phyloP scores from a whole-genome alignment of 2,329 filamentous ascomycete genomes.

The Pyrenochaeta sp. region DNA sequence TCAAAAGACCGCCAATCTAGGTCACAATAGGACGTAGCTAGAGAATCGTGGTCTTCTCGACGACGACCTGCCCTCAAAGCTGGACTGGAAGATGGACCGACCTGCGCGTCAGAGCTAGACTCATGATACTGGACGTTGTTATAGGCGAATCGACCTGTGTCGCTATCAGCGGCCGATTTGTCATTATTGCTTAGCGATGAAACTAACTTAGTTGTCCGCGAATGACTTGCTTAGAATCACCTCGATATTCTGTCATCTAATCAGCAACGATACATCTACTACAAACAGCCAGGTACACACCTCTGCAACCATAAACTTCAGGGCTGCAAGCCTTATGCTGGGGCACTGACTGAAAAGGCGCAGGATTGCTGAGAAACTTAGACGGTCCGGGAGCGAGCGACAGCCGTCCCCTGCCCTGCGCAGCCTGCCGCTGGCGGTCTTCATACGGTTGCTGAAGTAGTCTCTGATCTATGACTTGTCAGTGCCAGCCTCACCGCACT shows the following conservation, averaged over 20 bases:
- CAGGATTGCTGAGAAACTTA: conserved; percentile 9
- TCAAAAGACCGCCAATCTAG: background rate
- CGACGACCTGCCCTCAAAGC: conserved; percentile 49
- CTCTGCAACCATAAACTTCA: background rate
- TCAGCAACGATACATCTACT: background rate
- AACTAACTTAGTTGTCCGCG: conserved; percentile 15
- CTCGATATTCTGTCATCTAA: conserved; percentile 5
- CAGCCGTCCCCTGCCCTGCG: conserved; percentile 46
- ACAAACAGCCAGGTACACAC: background rate
- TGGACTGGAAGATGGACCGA: conserved; percentile 51
- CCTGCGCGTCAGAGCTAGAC: conserved; percentile 42
- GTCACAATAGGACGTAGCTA: background rate
- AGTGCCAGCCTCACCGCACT: background rate
- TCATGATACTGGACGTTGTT: conserved; percentile 22
- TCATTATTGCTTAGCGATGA: too few relatives aligned
- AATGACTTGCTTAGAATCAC: conserved; percentile 5
- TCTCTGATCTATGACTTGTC: conserved; percentile 41
- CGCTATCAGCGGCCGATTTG: conserved; percentile 2
- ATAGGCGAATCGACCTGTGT: conserved; percentile 34
- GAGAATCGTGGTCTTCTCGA: conserved; percentile 16
- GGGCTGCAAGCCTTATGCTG: conserved; percentile 2
- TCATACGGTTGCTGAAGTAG: conserved; percentile 43
- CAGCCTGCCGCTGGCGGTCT: conserved; percentile 47
- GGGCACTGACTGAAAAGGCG: conserved; percentile 11
- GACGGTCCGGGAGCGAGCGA: conserved; percentile 43